Percentiles rank a stretch among this genome's conserved stretches.
These are phyloP conservation scores for Datura wrightii DNA, from an alignment of 257 asterid genomes.

Conservation along the genomic window DNA sequence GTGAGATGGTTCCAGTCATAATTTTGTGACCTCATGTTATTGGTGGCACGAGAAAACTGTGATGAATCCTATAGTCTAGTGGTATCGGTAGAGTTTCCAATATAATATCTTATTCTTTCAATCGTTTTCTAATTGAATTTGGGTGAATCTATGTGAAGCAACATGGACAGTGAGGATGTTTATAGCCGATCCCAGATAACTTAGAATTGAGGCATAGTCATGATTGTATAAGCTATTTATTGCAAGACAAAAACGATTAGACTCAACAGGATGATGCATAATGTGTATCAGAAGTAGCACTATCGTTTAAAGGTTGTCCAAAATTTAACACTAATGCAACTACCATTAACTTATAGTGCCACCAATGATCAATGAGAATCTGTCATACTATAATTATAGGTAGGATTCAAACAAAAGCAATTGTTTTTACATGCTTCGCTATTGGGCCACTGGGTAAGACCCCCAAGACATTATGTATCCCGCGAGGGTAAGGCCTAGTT, in stretches of 20 bases:
- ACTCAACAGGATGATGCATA: neutral
- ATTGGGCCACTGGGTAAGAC: too few relatives aligned
- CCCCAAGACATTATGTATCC: too few relatives aligned
- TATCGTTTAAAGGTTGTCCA: neutral
- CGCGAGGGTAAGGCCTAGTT: too few relatives aligned
- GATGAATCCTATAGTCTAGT: neutral
- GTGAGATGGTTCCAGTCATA: neutral
- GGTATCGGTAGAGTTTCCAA: neutral
- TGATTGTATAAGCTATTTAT: neutral
- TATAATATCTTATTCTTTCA: neutral
- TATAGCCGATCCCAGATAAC: neutral
- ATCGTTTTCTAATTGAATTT: neutral
- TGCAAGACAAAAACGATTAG: neutral
- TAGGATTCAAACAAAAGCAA: too few relatives aligned
- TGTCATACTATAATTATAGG: neutral
- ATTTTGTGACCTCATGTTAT: neutral
- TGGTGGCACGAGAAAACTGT: too few relatives aligned
- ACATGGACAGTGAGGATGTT: neutral
- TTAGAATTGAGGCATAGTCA: neutral
- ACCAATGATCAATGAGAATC: neutral
- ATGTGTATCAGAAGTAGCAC: neutral
- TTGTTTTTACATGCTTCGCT: too few relatives aligned
- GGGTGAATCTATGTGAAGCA: neutral
- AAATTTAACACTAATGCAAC: neutral
- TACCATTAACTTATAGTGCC: neutral